Evolutionary conservation across 2,329 filamentous ascomycete species (phyloP), one percentile per base, ranked within the genome.

Genomic region (Phaeosphaeria sp.): DNA sequence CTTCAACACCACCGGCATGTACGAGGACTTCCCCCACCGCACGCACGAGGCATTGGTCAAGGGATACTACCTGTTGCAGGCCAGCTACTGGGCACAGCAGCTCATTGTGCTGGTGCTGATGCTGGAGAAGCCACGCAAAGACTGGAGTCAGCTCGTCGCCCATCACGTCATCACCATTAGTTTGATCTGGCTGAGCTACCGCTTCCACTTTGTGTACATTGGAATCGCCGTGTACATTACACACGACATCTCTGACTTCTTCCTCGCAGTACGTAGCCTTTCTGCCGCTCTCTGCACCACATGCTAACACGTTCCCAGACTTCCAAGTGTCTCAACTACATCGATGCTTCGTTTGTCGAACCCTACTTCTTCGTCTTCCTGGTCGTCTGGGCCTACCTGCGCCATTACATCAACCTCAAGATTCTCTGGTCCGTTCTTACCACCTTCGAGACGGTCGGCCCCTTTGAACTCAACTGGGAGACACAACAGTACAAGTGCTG

Each of bases 151-250:
- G 82, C 85, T 97, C 53, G 91, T 97, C 50, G 87, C 89, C 54
- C 93, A 98, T 77, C 93, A 98, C 77, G 89, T 97, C 67, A 91
- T 97, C 74, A 96, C 92, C 20, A 81, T 98, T 58, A 82, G 89
- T 20, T 84, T 98, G 68, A 97, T 98, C 66, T 89, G 80, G 57
- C 81, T 94, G 72, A 95, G 91, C 81, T 98, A 97, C 80, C 88
- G 92, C 60, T 98, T 97, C 83, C 93, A 98, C 79, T 98, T 97
- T 78, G 96, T 93, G 20, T 94, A 97, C 79, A 96, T 98, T 76
- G 93, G 93, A 23, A 80, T 97, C 54, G 91, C 92, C 20, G 92
- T 98, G 33, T 98, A 97, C 78, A 92, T 95, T 61, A 97, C 93
- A 10, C 92, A 96, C 78, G 93, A 98, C 74, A 91, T 97, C 61